Conservation (phyloP, 257 asterid species). For the Solanum pennellii region DNA sequence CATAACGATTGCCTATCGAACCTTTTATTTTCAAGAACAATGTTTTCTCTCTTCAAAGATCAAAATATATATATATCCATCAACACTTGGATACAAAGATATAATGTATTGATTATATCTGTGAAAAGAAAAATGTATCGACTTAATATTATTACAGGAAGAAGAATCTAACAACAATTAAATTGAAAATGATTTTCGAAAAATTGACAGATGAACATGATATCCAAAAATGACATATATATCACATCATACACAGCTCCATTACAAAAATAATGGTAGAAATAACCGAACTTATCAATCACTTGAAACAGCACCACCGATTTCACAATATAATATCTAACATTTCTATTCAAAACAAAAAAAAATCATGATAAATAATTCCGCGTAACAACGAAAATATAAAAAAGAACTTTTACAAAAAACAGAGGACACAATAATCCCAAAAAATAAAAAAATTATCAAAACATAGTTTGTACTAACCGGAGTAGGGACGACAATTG, state of each 20-base stretch:
- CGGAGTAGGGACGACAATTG: neutral
- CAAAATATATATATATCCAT: neutral
- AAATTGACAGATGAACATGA: neutral
- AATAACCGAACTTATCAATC: constrained; percentile 20
- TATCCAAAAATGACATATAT: constrained; percentile 1
- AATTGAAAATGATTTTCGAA: constrained; percentile 10
- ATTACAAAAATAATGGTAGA: constrained; percentile 18
- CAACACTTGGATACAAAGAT: neutral
- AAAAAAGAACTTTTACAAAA: neutral
- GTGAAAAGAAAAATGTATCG: constrained; percentile 4
- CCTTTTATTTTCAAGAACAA: neutral
- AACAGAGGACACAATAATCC: neutral
- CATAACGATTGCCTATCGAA: neutral
- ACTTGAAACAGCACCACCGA: constrained; percentile 9
- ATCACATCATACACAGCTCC: constrained; percentile 23
- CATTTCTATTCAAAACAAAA: neutral
- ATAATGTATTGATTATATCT: neutral
- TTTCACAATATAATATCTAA: neutral
- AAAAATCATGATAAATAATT: neutral
- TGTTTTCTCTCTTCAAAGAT: neutral
- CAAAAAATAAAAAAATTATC: neutral
- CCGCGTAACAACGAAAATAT: neutral
- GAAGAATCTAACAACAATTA: constrained; percentile 6
- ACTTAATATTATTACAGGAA: neutral
- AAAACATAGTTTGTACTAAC: neutral